Evolutionary conservation across 2,329 filamentous ascomycete species (phyloP), one percentile per base, ranked within the genome.

Genomic region (Saccharata proteae): DNA sequence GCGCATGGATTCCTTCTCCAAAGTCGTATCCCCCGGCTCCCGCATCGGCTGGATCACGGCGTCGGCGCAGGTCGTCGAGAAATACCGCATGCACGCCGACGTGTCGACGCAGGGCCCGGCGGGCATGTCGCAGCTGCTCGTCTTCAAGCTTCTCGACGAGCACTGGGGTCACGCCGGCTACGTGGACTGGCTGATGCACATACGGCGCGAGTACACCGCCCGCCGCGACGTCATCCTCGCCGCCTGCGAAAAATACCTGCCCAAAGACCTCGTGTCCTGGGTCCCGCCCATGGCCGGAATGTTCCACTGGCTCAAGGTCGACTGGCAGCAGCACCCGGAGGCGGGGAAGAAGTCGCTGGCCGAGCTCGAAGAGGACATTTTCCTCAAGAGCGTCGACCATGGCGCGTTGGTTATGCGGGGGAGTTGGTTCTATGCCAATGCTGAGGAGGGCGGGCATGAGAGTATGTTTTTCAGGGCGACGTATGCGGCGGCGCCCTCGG

Each of bases 101-200:
- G 74, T 79, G 14, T 79, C 76, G 22, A 84, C 77, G 26, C 90
- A 98, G 51, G 84, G 82, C 12, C 85, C 90, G 0, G 77, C 74
- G 35, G 90, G 90, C 25, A 71, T 93, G 47, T 76, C 80, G 0
- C 88, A 96, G 59, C 64, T 90, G 14, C 65, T 88, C 6, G 61
- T 96, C 33, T 86, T 81, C 62, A 92, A 93, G 59, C 65, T 98
- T 14, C 66, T 98, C 2, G 90, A 98, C 42, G 84, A 93, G 56
- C 75, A 77, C 29, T 98, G 90, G 90, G 90, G 88, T 15, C 90
- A 98, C 48, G 68, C 73, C 24, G 86, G 86, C 2, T 98, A 92
- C 50, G 58, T 98, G 15, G 69, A 78, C 47, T 98, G 90, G 90
- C 61, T 98, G 40, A 80, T 90, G 51, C 70, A 83, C 51, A 61